phyloP scores from a whole-genome alignment of 1,139 yeast genomes.

The Trichomonascaceae sp. region DNA sequence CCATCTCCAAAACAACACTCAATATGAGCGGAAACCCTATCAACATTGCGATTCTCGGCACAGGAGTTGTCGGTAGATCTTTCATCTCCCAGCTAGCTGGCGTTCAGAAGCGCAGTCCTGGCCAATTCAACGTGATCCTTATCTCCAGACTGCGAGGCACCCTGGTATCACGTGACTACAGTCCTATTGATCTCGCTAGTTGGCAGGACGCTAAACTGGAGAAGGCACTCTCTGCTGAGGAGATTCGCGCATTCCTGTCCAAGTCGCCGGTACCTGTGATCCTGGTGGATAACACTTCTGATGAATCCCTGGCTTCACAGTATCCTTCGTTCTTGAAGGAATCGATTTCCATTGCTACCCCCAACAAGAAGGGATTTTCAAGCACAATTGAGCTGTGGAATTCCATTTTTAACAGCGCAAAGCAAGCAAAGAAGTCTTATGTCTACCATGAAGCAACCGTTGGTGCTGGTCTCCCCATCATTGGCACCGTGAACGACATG shows the following conservation, averaged over 20 bases:
- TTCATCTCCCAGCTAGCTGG: slow-evolving; percentile 58
- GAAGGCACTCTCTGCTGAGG: slow-evolving; percentile 36
- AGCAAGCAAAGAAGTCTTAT: slow-evolving; percentile 51
- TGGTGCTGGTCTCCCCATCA: slow-evolving; percentile 94
- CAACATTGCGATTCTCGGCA: slow-evolving; percentile 29
- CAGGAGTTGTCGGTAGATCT: slow-evolving; percentile 93
- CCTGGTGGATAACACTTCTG: slow-evolving; percentile 88
- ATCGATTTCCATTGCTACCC: slow-evolving; percentile 92
- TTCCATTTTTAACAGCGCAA: slow-evolving; percentile 41
- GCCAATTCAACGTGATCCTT: slow-evolving; percentile 57
- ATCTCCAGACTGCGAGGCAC: slow-evolving; percentile 68
- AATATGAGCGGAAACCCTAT: too few relatives aligned
- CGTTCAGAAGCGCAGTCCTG: slow-evolving; percentile 28
- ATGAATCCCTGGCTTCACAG: slow-evolving; percentile 55
- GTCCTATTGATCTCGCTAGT: slow-evolving; percentile 49
- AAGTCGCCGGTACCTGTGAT: slow-evolving; percentile 64
- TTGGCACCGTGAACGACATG: slow-evolving; percentile 77
- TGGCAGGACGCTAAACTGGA: slow-evolving; percentile 40
- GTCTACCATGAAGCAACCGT: slow-evolving; percentile 99
- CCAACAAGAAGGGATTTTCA: slow-evolving; percentile 97
- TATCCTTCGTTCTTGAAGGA: slow-evolving; percentile 62
- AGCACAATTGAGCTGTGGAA: slow-evolving; percentile 65
- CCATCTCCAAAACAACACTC: too few relatives aligned
- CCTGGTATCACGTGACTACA: slow-evolving; percentile 51
- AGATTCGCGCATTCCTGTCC: slow-evolving; percentile 48